These are phyloP conservation scores for Thielaviopsis musarum DNA, from an alignment of 2,329 filamentous ascomycete genomes.

Conservation along the genomic window DNA sequence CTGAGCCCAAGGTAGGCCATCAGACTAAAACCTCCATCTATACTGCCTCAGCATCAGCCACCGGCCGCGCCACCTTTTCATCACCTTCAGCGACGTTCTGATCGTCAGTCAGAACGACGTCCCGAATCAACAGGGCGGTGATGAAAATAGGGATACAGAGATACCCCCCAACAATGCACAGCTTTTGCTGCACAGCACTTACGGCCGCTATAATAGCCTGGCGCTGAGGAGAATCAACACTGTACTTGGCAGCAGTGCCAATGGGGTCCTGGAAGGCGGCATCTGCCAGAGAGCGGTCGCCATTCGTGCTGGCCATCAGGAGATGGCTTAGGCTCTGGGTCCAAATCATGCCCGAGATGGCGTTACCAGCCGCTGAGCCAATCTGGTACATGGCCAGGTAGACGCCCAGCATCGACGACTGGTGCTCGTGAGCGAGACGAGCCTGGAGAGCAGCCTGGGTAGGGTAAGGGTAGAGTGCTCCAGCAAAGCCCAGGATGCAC, in stretches of 20 bases:
- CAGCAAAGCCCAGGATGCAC: conserved; percentile 43
- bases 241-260: conserved; percentile 18
- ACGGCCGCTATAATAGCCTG: conserved; percentile 30
- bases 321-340: conserved; percentile 33
- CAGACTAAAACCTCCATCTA: no score
- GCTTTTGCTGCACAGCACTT: conserved; percentile 29
- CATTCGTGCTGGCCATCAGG: conserved; percentile 23
- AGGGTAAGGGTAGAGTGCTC: conserved; percentile 41
- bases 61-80: background rate
- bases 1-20: no score
- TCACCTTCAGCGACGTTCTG: conserved; percentile 25
- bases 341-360: conserved; percentile 46
- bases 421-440: conserved; percentile 29
- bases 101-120: conserved; percentile 27
- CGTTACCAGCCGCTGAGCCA: conserved; percentile 41
- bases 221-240: conserved; percentile 27
- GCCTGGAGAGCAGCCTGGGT: conserved; percentile 29
- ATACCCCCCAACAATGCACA: conserved; percentile 31
- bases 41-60: no score
- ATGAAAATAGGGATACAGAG: conserved; percentile 30
- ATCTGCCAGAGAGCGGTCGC: conserved; percentile 22
- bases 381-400: conserved; percentile 46
- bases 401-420: conserved; percentile 46
- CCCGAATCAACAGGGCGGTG: conserved; percentile 25
- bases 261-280: conserved; percentile 23